A percentile compares a stretch with the other conserved stretches of the same genome.
Evolutionary conservation across 805 yeast species (phyloP).

Genomic region (Metschnikowia reukaufii): DNA sequence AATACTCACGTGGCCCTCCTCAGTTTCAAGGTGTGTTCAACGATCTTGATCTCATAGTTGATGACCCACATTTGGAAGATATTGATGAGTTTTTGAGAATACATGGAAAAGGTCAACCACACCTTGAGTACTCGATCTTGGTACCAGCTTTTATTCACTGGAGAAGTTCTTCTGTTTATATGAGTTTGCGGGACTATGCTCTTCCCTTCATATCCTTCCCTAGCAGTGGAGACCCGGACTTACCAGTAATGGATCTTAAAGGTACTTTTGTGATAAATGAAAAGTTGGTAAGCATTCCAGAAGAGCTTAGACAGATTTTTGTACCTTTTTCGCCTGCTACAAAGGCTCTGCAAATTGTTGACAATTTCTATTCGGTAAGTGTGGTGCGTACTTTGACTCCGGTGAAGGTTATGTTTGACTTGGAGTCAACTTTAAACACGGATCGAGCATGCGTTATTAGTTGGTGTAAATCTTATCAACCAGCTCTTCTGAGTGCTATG

Average conservation of each 20-base stretch:
- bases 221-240: slow-evolving; percentile 22
- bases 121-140: slow-evolving; percentile 52
- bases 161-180: slow-evolving; percentile 15
- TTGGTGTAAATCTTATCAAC: slow-evolving; percentile 65
- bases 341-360: slow-evolving; percentile 24
- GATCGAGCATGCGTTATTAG: slow-evolving; percentile 50
- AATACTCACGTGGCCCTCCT: slow-evolving; percentile 35
- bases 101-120: slow-evolving; percentile 52
- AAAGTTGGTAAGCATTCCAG: slow-evolving; percentile 43
- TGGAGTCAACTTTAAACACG: slow-evolving; percentile 47
- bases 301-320: slow-evolving; percentile 49
- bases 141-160: slow-evolving; percentile 50
- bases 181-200: slow-evolving; percentile 33
- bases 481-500: slow-evolving; percentile 54
- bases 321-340: slow-evolving; percentile 59
- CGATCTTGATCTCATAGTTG: slow-evolving; percentile 31
- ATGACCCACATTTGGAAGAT: slow-evolving; percentile 30
- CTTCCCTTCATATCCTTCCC: slow-evolving; percentile 54
- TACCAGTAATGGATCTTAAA: slow-evolving; percentile 30
- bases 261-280: slow-evolving; percentile 61
- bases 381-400: slow-evolving; percentile 65
- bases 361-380: slow-evolving; percentile 56
- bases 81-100: slow-evolving; percentile 38
- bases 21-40: slow-evolving; percentile 30
- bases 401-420: slow-evolving; percentile 53